Evolutionary conservation across 176 grass and related monocot species (phyloP).

Genomic region (Avena sativa): DNA sequence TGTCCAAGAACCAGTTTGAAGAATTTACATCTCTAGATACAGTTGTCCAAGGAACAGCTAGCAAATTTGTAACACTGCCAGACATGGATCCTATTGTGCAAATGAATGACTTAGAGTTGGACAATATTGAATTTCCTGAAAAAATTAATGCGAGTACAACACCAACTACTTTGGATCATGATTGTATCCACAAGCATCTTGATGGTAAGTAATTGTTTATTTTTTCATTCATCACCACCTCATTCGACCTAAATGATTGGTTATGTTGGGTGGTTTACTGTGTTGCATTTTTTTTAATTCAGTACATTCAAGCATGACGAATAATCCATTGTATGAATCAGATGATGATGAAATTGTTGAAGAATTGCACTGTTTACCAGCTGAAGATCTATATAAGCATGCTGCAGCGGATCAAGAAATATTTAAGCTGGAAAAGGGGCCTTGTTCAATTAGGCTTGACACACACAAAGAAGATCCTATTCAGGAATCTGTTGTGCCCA

Average conservation of each 20-base stretch:
- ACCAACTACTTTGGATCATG: constrained; percentile 21
- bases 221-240: constrained; percentile 14
- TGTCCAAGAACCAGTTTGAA: constrained; percentile 34
- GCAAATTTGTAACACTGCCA: constrained; percentile 30
- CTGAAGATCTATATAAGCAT: constrained; percentile 44
- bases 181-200: constrained; percentile 26
- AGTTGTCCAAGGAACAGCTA: constrained; percentile 32
- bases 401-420: constrained; percentile 33
- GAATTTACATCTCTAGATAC: constrained; percentile 30
- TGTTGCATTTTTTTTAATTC: constrained; percentile 36
- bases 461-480: constrained; percentile 39
- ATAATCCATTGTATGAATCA: constrained; percentile 40
- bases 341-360: constrained; percentile 35
- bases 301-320: constrained; percentile 29
- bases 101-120: constrained; percentile 29
- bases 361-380: constrained; percentile 38
- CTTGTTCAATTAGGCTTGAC: constrained; percentile 45
- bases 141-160: constrained; percentile 18
- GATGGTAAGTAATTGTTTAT: constrained; percentile 41
- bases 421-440: constrained; percentile 35
- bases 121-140: constrained; percentile 39
- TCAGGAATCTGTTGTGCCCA: constrained; percentile 29
- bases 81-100: constrained; percentile 40
- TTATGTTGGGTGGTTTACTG: constrained; percentile 24
- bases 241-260: constrained; percentile 33